Conservation (phyloP, 1,284 basidiomycete genomes). For the Entoloma clypeatum region DNA sequence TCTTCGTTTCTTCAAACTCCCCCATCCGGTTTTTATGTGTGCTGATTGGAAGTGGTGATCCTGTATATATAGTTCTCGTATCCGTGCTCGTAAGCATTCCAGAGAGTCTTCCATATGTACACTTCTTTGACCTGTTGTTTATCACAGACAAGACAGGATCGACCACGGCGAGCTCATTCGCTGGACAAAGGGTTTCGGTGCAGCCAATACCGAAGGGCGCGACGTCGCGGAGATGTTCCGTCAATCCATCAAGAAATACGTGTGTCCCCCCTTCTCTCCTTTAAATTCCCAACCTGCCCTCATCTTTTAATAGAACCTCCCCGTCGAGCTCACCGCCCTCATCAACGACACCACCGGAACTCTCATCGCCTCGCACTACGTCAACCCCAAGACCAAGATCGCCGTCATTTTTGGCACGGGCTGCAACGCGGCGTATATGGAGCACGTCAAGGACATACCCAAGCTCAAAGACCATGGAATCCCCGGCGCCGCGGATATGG, state of each 20-base stretch:
- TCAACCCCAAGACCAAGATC: slow-evolving; percentile 87
- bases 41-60: too few relatives aligned
- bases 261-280: slow-evolving; percentile 31
- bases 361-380: slow-evolving; percentile 95
- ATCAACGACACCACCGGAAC: slow-evolving; percentile 99
- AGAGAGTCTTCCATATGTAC: not conserved
- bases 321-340: slow-evolving; percentile 77
- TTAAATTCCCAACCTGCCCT: slow-evolving; percentile 7
- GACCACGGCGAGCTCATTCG: slow-evolving; percentile 95
- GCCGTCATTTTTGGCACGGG: slow-evolving; percentile 98
- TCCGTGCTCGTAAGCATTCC: slow-evolving; percentile 71
- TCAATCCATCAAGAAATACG: slow-evolving; percentile 72
- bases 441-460: slow-evolving; percentile 71
- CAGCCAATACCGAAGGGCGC: slow-evolving; percentile 85
- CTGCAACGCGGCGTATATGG: slow-evolving; percentile 98
- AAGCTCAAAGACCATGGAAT: slow-evolving; percentile 80
- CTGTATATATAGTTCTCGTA: slow-evolving; percentile 74
- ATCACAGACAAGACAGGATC: slow-evolving; percentile 78
- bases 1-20: not conserved
- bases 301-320: slow-evolving; percentile 48
- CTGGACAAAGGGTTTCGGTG: slow-evolving; percentile 99
- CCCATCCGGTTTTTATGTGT: not conserved
- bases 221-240: slow-evolving; percentile 95
- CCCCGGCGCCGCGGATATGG: slow-evolving; percentile 74
- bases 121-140: not conserved